phyloP scores from a whole-genome alignment of 352 stramenopile genomes.

The Globisporangium emineosum region DNA sequence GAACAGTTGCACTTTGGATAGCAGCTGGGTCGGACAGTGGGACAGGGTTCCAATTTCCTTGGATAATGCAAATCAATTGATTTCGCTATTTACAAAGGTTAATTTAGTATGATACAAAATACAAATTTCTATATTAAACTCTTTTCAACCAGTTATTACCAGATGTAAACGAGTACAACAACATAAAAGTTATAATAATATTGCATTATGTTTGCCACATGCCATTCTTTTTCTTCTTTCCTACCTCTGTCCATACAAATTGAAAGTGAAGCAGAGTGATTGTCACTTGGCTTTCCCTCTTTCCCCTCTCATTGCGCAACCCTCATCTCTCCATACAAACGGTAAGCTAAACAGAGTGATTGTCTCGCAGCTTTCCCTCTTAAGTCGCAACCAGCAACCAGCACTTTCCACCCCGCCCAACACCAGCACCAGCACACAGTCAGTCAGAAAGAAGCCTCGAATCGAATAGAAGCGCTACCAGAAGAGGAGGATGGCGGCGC shows the following conservation, averaged over 20 bases:
- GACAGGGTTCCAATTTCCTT: no score
- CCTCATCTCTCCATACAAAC: not conserved
- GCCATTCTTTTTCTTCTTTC: not conserved
- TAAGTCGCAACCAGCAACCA: not conserved
- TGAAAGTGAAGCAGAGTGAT: not conserved
- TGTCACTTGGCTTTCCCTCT: not conserved
- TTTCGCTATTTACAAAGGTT: no score
- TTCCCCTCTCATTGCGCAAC: not conserved
- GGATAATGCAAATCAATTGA: no score
- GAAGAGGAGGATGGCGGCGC: slow-evolving; percentile 7
- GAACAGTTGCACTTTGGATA: no score
- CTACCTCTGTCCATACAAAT: not conserved
- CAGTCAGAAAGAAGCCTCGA: slow-evolving; percentile 4
- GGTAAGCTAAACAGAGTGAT: not conserved
- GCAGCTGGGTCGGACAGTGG: no score
- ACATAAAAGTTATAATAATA: no score
- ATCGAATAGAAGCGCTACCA: not conserved
- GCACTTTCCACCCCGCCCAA: not conserved
- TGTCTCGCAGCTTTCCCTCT: not conserved
- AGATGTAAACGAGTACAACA: no score
- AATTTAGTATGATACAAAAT: no score
- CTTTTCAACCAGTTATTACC: no score
- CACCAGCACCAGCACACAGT: not conserved
- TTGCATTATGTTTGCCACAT: no score
- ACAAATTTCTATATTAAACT: no score